Evolutionary conservation across 1,139 yeast genomes (phyloP), one percentile per base, ranked within the genome.

Genomic region (Meyerozyma athensensis): DNA sequence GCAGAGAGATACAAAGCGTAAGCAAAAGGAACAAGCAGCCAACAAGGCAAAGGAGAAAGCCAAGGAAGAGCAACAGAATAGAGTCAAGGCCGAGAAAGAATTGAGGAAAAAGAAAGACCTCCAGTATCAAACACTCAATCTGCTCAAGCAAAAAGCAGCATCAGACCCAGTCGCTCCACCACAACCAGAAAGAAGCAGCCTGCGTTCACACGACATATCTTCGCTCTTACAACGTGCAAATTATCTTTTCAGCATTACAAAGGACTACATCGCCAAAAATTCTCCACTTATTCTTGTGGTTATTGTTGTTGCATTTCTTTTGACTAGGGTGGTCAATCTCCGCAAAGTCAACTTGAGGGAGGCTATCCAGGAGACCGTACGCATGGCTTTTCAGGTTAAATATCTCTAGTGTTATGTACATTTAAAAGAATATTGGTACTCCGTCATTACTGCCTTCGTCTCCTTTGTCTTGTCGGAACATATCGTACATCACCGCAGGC

Each of bases 371-470:
- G 72, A 69, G 36, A 68, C 74, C 0, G 44, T 70, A 18, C 52
- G 52, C 41, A 70, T 70, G 76, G 76, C 76, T 7, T 65, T 70
- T 48, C 65, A 68, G 48, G 61, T 70, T 34, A 66, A 66, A 33
- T 70, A 67, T 43, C 50, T 67, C 40, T 65, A 48, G 40, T 19
- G 26, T 33, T 21, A 17, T 10, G 14, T 24, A 13, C 28, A 24
- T 20, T n/a, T 26, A 34, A 14, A 34, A 34, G 36, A 34, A 34
- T 7, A 34, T 18, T 7, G 36, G 36, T 10, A 24, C 31, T 8
- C 24, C 35, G 3, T 16, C 16, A 19, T 26, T 26, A 6, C 8
- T 12, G 16, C 30, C 30, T 7, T 14, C 30, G 21, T 14, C 12
- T 16, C n/a, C 35, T 5, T 14, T 19, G 4, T 24, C 13, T n/a